Percentiles rank a stretch among this genome's conserved stretches.
These are phyloP conservation scores for Tylopilus rubrobrunneus DNA, from an alignment of 768 basidiomycete genomes.

Conservation along the genomic window DNA sequence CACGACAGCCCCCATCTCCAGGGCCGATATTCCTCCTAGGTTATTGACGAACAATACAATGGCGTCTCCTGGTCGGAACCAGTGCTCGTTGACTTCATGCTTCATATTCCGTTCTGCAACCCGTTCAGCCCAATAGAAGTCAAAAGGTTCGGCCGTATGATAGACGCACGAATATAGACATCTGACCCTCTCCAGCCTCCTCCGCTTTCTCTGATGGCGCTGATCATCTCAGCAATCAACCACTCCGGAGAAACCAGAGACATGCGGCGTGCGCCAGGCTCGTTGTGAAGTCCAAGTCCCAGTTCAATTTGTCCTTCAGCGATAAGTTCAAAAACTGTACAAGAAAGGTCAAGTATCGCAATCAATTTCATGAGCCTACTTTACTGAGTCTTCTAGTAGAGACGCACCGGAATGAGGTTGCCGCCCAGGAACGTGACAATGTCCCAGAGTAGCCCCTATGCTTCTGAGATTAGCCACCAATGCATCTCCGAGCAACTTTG, in stretches of 20 bases:
- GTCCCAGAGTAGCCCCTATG: too few relatives aligned
- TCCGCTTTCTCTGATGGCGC: neutral
- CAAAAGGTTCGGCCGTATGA: neutral
- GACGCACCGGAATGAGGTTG: too few relatives aligned
- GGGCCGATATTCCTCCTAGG: neutral
- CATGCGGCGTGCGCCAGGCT: neutral
- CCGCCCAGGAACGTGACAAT: too few relatives aligned
- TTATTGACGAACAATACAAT: neutral
- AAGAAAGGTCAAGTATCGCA: too few relatives aligned
- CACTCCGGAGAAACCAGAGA: neutral
- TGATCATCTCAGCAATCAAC: neutral
- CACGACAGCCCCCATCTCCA: neutral
- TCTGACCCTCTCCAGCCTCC: neutral
- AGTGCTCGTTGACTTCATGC: neutral
- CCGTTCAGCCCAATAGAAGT: neutral
- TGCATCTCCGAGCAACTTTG: too few relatives aligned
- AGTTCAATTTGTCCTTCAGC: neutral
- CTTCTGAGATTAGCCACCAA: too few relatives aligned
- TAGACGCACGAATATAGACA: neutral
- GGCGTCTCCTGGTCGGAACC: neutral
- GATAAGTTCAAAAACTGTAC: constrained; percentile 23
- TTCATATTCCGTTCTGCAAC: neutral
- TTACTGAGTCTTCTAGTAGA: too few relatives aligned
- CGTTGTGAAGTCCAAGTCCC: neutral
- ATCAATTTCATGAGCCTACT: too few relatives aligned